Conservation (phyloP, 805 yeast genomes). For the Suhomyces canberraensis region DNA sequence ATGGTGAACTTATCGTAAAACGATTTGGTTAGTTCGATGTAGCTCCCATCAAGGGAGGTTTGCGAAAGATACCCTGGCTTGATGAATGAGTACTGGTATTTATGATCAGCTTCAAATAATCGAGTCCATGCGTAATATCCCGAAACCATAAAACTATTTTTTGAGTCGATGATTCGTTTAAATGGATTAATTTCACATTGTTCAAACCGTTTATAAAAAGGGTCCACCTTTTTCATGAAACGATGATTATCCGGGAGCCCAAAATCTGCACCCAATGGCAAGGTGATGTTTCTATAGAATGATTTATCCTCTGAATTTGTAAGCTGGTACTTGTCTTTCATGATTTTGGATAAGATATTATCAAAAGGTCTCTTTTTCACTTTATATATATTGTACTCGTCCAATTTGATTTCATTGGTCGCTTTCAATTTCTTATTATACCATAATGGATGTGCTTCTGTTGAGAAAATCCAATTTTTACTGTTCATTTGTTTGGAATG, state of each 20-base stretch:
- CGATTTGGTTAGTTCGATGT: constrained; percentile 26
- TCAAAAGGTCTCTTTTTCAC: constrained; percentile 7
- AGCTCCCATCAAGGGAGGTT: constrained; percentile 20
- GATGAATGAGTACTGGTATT: constrained; percentile 37
- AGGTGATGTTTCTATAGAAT: constrained; percentile 14
- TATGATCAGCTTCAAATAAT: constrained; percentile 46
- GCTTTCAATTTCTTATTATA: constrained; percentile 29
- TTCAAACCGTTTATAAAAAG: constrained; percentile 17
- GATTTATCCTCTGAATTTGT: constrained; percentile 1
- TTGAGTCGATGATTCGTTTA: not conserved
- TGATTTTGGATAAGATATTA: constrained; percentile 9
- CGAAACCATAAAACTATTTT: constrained; percentile 30
- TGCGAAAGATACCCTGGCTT: constrained; percentile 36
- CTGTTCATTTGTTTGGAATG: constrained; percentile 28
- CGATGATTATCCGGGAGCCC: constrained; percentile 11
- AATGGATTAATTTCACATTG: constrained; percentile 33
- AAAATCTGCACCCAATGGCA: constrained; percentile 8
- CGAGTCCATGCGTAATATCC: constrained; percentile 33
- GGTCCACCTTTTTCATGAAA: constrained; percentile 13
- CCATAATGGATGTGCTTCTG: constrained; percentile 95
- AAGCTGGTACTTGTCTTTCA: constrained; percentile 2
- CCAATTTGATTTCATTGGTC: constrained; percentile 7
- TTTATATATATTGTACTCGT: constrained; percentile 4
- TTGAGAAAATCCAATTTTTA: constrained; percentile 64
- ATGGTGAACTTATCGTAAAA: constrained; percentile 29